Evolutionary conservation across 805 yeast species (phyloP), one percentile per base, ranked within the genome.

Genomic region (Wickerhamomyces chambardii): DNA sequence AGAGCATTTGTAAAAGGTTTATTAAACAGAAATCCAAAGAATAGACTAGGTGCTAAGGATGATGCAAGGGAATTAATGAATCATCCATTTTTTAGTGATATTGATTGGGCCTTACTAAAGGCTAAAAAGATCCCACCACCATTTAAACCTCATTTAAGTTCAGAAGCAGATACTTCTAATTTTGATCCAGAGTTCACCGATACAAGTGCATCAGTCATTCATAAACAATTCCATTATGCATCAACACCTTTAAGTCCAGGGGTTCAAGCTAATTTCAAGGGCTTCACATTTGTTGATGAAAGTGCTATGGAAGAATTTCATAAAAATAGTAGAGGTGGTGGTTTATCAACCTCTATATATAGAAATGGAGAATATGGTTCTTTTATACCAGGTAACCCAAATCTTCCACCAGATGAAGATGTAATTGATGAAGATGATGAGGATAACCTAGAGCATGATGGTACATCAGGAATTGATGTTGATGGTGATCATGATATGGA

Each of bases 161-260:
- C 85, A 29, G 98, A 92, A 54, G 78, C 92, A 3, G 98, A 92
- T 58, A 90, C 96, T 3, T 84, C 95, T 4, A 92, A 92, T 60
- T 92, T 92, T 59, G 98, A 92, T 56, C 97, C 98, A 5, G 97
- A 92, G 59, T 92, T 92, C 61, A 92, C 98, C 16, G 81, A 79
- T 48, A 85, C 95, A 30, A 80, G 94, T 15, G 86, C 96, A 0
- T 80, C 95, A 8, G 78, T 78, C 28, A 73, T 87, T 56, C 80
- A 69, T 49, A 77, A 75, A 48, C 84, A 77, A 47, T 66, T 68
- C 67, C 79, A 5, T 54, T 60, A 50, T 50, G 60, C 59, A 32
- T 58, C 60, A 34, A 84, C 96, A 4, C 97, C 97, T 24, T 64
- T 92, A 43, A 80, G 94, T 9, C 96, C 96, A 4, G 95, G 94